Base-by-base conservation (phyloP, 2,329 filamentous ascomycete species). In the Helotiales sp. region DNA sequence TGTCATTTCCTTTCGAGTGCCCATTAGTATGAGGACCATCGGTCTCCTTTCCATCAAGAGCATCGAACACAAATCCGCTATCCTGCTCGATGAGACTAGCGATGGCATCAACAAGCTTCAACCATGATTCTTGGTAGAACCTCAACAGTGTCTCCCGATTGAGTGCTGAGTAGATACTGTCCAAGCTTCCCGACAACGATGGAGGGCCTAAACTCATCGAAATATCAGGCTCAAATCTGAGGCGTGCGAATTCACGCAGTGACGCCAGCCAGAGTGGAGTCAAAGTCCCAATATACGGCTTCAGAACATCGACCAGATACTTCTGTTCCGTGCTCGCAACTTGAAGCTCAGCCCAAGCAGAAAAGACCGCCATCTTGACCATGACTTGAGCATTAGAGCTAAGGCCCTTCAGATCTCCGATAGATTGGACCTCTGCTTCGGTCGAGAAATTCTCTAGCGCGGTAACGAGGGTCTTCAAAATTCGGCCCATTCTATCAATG, bases 111-210 rank as follows among this genome's bases (percentile, higher is more conserved):
- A 99, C 93, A 10, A 99, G 83, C 66, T 95, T 96, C 36, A 99
- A 80, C 95, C 95, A 99, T 0, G 92, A 91, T 58, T 96, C 92
- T 77, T 99, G 93, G 72, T 99, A 99, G 74, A 99, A 99, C 71
- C 88, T 89, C 13, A 99, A 81, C 38, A 98, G 79, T 0, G 95
- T 98, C 74, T 99, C 92, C 17, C 95, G 85, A 71, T 98, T 98
- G 61, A 99, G 78, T 0, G 95, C 93, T 33, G 95, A 91, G 70
- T 99, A 99, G 22, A 98, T 91, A 1, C 91, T 93, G 70, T 98
- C 93, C 12, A 98, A 79, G 70, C 93, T 93, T 25, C 91, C 90
- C 29, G 91, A 92, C 38, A 92, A 78, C 2, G 89, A 90, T 0
- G 89, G 87, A 3, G 91, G 90, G 0, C 91, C 91, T 50, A 96